Percentiles rank a stretch among this genome's conserved stretches.
Conservation (phyloP, 768 basidiomycete genomes). For the Heimioporus sp. region DNA sequence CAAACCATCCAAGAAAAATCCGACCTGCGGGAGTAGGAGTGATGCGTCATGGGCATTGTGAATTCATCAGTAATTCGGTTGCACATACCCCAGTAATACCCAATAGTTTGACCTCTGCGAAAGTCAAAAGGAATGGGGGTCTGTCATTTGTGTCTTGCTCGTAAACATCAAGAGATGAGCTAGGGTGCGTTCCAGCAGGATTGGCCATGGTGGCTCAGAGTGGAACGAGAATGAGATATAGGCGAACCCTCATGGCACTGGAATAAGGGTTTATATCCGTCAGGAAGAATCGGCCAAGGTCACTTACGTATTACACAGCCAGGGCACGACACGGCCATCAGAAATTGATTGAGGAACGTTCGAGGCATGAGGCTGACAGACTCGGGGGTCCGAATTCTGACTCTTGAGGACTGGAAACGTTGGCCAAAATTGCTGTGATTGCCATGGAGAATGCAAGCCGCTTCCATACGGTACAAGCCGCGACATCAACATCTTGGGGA, state of each 20-base stretch:
- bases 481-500: not conserved
- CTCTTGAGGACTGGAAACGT: not conserved
- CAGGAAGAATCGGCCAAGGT: not conserved
- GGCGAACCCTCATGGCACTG: not conserved
- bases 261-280: not conserved
- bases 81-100: conserved; percentile 56
- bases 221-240: not conserved
- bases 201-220: conserved; percentile 9
- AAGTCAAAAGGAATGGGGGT: conserved; percentile 40
- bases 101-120: conserved; percentile 56
- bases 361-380: not conserved
- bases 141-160: conserved; percentile 28
- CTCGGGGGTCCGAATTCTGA: not conserved
- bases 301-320: conserved; percentile 2
- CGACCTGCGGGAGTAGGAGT: conserved; percentile 40
- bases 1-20: conserved; percentile 71
- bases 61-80: not conserved
- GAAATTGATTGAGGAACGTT: not conserved
- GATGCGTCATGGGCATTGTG: not conserved
- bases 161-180: conserved; percentile 23
- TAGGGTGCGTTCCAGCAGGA: not conserved
- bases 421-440: not conserved
- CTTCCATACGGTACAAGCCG: not conserved
- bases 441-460: not conserved
- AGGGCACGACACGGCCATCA: not conserved